A percentile compares a stretch with the other conserved stretches of the same genome.
Conservation (phyloP, 495 filamentous ascomycete genomes). For the Hypoxylon intermedium region DNA sequence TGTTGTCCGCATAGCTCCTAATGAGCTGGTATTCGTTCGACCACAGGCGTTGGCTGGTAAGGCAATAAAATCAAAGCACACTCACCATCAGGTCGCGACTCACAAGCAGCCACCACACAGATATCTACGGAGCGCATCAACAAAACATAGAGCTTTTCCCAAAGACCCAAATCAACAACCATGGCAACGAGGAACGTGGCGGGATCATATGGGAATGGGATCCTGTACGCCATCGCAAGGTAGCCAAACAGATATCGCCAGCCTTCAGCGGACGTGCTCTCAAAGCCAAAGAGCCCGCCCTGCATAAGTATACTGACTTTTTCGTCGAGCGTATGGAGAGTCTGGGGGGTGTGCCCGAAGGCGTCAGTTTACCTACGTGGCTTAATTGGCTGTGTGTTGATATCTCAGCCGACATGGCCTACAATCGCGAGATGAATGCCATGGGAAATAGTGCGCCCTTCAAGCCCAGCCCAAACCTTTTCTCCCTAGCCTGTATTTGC, state of each 20-base stretch:
- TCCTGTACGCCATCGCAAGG: constrained; percentile 37
- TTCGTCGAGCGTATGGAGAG: constrained; percentile 42
- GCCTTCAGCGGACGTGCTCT: constrained; percentile 43
- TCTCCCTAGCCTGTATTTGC: background rate
- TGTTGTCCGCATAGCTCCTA: constrained; percentile 51
- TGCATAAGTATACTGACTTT: constrained; percentile 47
- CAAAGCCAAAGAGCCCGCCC: constrained; percentile 50
- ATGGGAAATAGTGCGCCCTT: constrained; percentile 44
- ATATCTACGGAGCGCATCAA: constrained; percentile 36
- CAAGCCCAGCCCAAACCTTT: constrained; percentile 1
- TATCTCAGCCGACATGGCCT: constrained; percentile 31
- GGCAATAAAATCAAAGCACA: background rate
- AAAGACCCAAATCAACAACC: constrained; percentile 40
- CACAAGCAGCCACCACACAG: constrained; percentile 49
- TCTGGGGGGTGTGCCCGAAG: constrained; percentile 9
- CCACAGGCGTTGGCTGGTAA: constrained; percentile 4
- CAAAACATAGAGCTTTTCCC: constrained; percentile 25
- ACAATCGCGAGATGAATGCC: constrained; percentile 1
- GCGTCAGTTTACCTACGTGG: constrained; percentile 48
- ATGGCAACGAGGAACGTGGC: constrained; percentile 7
- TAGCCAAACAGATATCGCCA: constrained; percentile 35
- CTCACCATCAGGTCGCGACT: background rate
- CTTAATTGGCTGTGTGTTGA: constrained; percentile 57
- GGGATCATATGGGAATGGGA: constrained; percentile 13
- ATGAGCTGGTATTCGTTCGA: constrained; percentile 46